These are phyloP conservation scores for Fagus crenata DNA, from an alignment of 306 rosid species.

Conservation along the genomic window DNA sequence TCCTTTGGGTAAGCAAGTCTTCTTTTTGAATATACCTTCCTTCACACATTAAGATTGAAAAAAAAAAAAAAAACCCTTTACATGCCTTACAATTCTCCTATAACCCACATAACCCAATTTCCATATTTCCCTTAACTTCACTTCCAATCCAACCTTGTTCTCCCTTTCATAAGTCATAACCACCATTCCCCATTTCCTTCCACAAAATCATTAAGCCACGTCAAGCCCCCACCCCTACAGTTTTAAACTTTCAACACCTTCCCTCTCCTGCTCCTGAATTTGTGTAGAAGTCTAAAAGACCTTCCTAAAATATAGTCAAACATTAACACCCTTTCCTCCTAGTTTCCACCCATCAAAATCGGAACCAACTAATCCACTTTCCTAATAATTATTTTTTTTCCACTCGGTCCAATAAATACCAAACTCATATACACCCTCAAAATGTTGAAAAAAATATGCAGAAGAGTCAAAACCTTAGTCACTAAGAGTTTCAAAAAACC, in stretches of 20 bases:
- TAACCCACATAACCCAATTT: not conserved
- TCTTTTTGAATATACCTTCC: slow-evolving; percentile 15
- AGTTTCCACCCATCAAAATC: not conserved
- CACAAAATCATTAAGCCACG: not conserved
- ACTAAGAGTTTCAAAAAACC: slow-evolving; percentile 31
- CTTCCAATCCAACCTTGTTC: slow-evolving; percentile 33
- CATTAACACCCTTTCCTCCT: slow-evolving; percentile 16
- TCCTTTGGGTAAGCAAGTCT: not conserved
- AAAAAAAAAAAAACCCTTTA: not conserved
- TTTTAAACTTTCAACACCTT: not conserved
- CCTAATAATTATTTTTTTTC: not conserved
- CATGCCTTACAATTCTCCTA: slow-evolving; percentile 28
- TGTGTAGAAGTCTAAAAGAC: not conserved
- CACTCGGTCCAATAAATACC: not conserved
- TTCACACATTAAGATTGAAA: slow-evolving; percentile 12
- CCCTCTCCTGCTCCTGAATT: not conserved
- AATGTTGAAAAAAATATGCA: not conserved
- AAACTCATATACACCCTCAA: not conserved
- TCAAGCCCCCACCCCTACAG: not conserved
- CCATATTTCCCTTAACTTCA: slow-evolving; percentile 16
- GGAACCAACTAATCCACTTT: slow-evolving; percentile 1
- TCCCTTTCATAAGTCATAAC: no score
- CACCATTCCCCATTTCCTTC: not conserved
- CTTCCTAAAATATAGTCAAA: not conserved
- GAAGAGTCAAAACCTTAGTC: slow-evolving; percentile 37